Base-by-base conservation (phyloP, 495 filamentous ascomycete species). In the Xylaria acuta region DNA sequence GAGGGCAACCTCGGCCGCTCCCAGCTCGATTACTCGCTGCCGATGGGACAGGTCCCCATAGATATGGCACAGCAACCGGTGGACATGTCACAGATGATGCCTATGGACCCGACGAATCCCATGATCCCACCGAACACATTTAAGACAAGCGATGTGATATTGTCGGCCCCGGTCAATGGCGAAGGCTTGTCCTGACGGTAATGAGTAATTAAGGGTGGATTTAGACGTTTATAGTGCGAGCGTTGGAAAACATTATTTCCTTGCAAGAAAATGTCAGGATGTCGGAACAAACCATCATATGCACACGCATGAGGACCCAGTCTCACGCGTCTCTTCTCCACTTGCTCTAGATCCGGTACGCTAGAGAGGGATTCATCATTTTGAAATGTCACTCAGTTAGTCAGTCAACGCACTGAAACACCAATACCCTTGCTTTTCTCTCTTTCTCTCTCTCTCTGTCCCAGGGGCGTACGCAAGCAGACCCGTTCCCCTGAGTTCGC, bases 1-100 rank as follows among this genome's bases (percentile, higher is more conserved):
- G 86, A 88, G 59, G 86, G 85, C 9, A 76, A 72, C 22, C 74
- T 88, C 4, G 87, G 87, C 47, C 75, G 77, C 36, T 77, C 76
- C 11, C 78, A 83, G 70, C 73, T 85, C 1, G 64, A 78, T 58
- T 54, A n/a, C 3, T 68, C 75, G 9, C 71, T 77, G 38, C 77
- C 77, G 3, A 18, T 76, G 4, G 56, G 60, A 1, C 73, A 67
- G 1, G 36, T 75, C 0, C 73, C 71, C 0, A 41, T 77, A 12
- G 71, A 76, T 59, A 45, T 71, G 60, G 11, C 60, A 47, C 60
- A 27, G 2, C 32, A 27, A 27, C 49, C 69, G 16, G 53, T 58
- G 1, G 72, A 63, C 62, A 59, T 73, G 62, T 45, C 43, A 11
- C 69, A 71, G 38, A 45, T 64, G 62, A 45, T 65, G 18, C 69